Percentiles rank a stretch among this genome's conserved stretches.
These are phyloP conservation scores for Brassica cretica DNA, from an alignment of 345 rosid species.

Conservation along the genomic window DNA sequence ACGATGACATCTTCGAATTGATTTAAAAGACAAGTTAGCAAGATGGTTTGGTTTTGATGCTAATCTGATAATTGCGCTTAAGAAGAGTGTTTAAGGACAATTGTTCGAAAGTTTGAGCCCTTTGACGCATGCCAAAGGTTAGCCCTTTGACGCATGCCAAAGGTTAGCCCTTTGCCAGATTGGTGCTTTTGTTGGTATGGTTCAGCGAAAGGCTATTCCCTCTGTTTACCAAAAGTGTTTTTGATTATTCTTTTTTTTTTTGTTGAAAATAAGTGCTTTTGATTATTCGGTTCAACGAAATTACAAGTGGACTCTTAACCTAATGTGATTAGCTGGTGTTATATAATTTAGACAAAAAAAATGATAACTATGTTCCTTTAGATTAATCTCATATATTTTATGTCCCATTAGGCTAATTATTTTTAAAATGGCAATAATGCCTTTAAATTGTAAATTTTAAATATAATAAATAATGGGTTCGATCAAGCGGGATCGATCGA, in stretches of 20 bases:
- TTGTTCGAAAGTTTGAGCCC: neutral
- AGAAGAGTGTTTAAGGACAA: neutral
- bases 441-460: too few species aligned
- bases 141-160: conserved; percentile 7
- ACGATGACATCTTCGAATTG: conserved; percentile 25
- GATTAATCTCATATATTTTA: too few species aligned
- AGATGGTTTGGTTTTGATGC: neutral
- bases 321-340: too few species aligned
- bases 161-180: conserved; percentile 20
- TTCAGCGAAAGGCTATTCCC: conserved; percentile 18
- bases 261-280: neutral
- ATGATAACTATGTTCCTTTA: too few species aligned
- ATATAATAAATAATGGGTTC: too few species aligned
- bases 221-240: neutral
- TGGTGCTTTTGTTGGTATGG: conserved; percentile 13
- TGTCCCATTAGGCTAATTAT: too few species aligned
- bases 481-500: too few species aligned
- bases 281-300: neutral
- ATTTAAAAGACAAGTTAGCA: too few species aligned
- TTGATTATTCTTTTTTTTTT: conserved; percentile 1
- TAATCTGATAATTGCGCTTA: neutral
- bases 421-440: too few species aligned
- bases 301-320: neutral
- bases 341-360: too few species aligned
- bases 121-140: conserved; percentile 27